These are phyloP conservation scores for Phytophthora pini DNA, from an alignment of 352 stramenopile genomes.

Conservation along the genomic window DNA sequence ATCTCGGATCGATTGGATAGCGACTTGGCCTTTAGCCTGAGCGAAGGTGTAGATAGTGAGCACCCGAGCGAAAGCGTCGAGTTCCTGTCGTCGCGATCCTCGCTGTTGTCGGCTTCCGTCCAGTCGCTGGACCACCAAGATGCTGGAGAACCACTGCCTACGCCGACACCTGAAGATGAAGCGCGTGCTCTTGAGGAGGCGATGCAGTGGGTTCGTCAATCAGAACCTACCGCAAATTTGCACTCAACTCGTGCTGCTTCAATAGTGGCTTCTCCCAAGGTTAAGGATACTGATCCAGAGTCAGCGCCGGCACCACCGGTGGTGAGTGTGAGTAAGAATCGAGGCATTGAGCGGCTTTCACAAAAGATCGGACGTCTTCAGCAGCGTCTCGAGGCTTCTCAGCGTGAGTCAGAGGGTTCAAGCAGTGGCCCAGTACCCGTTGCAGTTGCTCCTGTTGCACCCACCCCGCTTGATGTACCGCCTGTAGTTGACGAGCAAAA, in stretches of 20 bases:
- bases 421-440: constrained; percentile 5
- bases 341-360: constrained; percentile 50
- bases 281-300: constrained; percentile 4
- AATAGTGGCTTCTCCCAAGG: not conserved
- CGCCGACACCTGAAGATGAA: constrained; percentile 31
- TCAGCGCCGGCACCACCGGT: constrained; percentile 9
- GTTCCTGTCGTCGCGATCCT: constrained; percentile 39
- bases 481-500: constrained; percentile 26
- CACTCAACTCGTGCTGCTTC: not conserved
- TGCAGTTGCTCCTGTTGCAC: constrained; percentile 3
- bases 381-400: constrained; percentile 48
- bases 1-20: constrained; percentile 25
- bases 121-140: constrained; percentile 43
- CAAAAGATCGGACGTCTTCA: constrained; percentile 59
- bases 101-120: constrained; percentile 32
- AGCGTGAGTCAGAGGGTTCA: constrained; percentile 24
- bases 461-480: constrained; percentile 18
- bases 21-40: constrained; percentile 36
- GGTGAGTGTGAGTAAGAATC: constrained; percentile 44
- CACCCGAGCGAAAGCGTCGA: constrained; percentile 27
- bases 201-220: constrained; percentile 42
- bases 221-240: constrained; percentile 29
- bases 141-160: constrained; percentile 36
- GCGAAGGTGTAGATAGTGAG: constrained; percentile 27
- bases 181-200: constrained; percentile 40